A percentile compares a stretch with the other conserved stretches of the same genome.
Conservation (phyloP, 257 asterid species). For the Cordia subcordata region DNA sequence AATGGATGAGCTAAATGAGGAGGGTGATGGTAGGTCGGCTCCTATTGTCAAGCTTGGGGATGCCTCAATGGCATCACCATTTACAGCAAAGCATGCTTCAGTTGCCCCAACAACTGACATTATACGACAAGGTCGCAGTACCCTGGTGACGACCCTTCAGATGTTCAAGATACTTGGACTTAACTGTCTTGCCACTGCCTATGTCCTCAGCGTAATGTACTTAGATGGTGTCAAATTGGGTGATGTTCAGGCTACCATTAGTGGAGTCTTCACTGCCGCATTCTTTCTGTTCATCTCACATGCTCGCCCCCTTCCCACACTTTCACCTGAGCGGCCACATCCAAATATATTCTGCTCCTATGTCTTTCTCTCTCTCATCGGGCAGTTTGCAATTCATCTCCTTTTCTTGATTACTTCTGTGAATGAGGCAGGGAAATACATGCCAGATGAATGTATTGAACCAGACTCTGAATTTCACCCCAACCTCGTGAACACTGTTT, state of each 20-base stretch:
- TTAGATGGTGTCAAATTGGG: constrained; percentile 94
- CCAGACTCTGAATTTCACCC: constrained; percentile 93
- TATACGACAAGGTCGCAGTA: constrained; percentile 97
- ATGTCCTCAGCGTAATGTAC: constrained; percentile 92
- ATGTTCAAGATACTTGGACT: constrained; percentile 99
- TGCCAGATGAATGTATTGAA: constrained; percentile 96
- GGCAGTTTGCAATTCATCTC: constrained; percentile 81
- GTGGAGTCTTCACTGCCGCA: constrained; percentile 97
- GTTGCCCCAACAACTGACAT: constrained; percentile 87
- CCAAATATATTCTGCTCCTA: constrained; percentile 92
- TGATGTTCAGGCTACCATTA: constrained; percentile 92
- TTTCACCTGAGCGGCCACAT: constrained; percentile 91
- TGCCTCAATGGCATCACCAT: constrained; percentile 98
- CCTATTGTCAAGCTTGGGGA: constrained; percentile 96
- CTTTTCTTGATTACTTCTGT: constrained; percentile 78
- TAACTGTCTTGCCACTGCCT: constrained; percentile 96
- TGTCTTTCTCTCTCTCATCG: constrained; percentile 86
- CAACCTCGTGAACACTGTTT: constrained; percentile 90
- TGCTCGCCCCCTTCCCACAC: constrained; percentile 82
- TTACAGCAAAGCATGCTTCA: constrained; percentile 96
- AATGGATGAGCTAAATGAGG: constrained; percentile 93
- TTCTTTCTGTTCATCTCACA: constrained; percentile 92
- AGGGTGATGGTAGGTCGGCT: constrained; percentile 79
- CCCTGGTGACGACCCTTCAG: constrained; percentile 95
- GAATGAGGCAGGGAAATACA: constrained; percentile 84